These are phyloP conservation scores for Cubamyces lactineus DNA, from an alignment of 768 basidiomycete genomes.

Conservation along the genomic window DNA sequence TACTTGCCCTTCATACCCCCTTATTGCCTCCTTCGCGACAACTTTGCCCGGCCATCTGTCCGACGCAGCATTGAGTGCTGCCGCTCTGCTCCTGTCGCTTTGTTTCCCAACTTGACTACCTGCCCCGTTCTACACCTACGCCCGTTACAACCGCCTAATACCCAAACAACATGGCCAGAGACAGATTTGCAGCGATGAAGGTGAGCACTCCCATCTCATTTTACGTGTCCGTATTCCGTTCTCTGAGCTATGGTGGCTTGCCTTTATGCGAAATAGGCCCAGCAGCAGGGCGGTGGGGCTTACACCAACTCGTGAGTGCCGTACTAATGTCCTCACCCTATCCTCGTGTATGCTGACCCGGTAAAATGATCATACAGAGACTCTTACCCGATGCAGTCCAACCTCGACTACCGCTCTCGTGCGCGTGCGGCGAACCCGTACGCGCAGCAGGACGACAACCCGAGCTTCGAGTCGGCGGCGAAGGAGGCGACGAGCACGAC, in stretches of 20 bases:
- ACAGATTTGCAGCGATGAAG: conserved; percentile 88
- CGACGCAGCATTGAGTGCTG: conserved; percentile 32
- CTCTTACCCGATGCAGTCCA: conserved; percentile 72
- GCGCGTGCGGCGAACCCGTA: conserved; percentile 55
- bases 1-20: conserved; percentile 13
- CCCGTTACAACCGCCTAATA: conserved; percentile 26
- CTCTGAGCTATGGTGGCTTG: conserved; percentile 7
- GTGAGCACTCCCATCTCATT: conserved; percentile 44
- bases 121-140: conserved; percentile 2
- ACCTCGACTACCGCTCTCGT: conserved; percentile 37
- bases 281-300: conserved; percentile 56
- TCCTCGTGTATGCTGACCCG: conserved; percentile 8
- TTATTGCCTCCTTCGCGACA: conserved; percentile 9
- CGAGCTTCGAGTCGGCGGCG: conserved; percentile 76
- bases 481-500: conserved; percentile 52
- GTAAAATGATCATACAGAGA: conserved; percentile 41
- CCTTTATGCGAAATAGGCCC: conserved; percentile 51
- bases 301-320: conserved; percentile 49
- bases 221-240: conserved; percentile 1
- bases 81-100: conserved; percentile 1
- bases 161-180: conserved; percentile 70
- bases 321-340: conserved; percentile 2
- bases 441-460: conserved; percentile 60
- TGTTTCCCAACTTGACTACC: conserved; percentile 19
- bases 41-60: conserved; percentile 9